Base-by-base conservation (phyloP, 257 asterid species). In the Misopates orontium region DNA sequence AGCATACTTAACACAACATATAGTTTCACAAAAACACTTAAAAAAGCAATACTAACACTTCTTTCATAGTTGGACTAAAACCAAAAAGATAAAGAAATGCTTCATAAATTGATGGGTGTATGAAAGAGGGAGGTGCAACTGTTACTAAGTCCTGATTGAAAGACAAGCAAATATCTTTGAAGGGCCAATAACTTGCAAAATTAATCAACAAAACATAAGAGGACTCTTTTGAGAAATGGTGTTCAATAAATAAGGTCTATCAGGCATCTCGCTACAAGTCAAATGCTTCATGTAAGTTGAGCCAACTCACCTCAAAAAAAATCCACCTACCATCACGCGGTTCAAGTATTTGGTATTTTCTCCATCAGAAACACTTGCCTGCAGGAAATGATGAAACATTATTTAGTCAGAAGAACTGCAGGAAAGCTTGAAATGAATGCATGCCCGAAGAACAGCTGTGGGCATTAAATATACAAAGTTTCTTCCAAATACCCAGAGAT, bases 311-410 rank as follows among this genome's bases (percentile, higher is more conserved):
- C 99, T 90, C 77, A 94, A 79, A 80, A 94, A 88, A 15, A 91
- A 69, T 52, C 96, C 96, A 60, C 96, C 92, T 31, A 88, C 73
- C 90, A 86, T 73, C 77, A 94, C 87, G 73, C 73, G 79, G 42
- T 90, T 90, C 82, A 94, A 78, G 82, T 72, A 78, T 70, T 83
- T 90, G 74, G 85, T 79, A 64, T 70, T 77, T 78, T 80, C 93
- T 73, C 97, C 97, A 75, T 85, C 95, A 63, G 96, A 83, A 54
- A 88, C 84, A 68, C 97, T 94, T 36, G 89, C 84, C 97, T 90
- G 86, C 85, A 74, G 20, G 69, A 59, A 70, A 56, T 80, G 68
- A 60, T 28, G 69, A 71, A 71, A 75, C 50, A 53, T 73, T 56
- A 63, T 13, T 41, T 52, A 31, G 39, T 53, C 48, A 41, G 62